phyloP scores from a whole-genome alignment of 2,329 filamentous ascomycete species.

The Cercospora sesami region DNA sequence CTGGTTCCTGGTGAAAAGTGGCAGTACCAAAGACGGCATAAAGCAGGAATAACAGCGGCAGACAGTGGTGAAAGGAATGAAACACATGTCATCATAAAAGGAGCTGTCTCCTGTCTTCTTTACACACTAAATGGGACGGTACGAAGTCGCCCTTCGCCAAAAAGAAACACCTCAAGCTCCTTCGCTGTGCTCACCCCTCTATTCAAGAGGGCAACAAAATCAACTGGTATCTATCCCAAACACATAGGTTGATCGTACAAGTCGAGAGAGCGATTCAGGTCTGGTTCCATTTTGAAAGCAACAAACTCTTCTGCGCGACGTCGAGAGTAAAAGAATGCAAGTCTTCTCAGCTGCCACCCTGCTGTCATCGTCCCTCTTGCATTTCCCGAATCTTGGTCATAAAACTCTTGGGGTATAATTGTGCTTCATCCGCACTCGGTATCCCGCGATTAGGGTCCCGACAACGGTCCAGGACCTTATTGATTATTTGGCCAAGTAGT shows the following conservation, averaged over 20 bases:
- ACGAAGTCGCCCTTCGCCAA: neutral
- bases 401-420: conserved; percentile 49
- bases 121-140: neutral
- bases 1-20: neutral
- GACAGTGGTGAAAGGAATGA: neutral
- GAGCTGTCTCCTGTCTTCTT: conserved; percentile 4
- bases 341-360: neutral
- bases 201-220: conserved; percentile 1
- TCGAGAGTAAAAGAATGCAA: conserved; percentile 13
- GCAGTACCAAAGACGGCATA: neutral
- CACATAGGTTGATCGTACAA: neutral
- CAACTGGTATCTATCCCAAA: neutral
- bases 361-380: conserved; percentile 36
- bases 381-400: conserved; percentile 50
- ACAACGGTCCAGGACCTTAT: conserved; percentile 61
- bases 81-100: neutral
- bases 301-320: neutral
- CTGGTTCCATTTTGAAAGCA: neutral
- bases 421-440: conserved; percentile 58
- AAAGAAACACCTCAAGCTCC: neutral
- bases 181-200: neutral
- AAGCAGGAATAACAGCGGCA: neutral
- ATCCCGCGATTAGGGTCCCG: conserved; percentile 52
- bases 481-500: conserved; percentile 60
- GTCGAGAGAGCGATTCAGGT: neutral